Conservation (phyloP, 2,329 filamentous ascomycete species). For the Aspergillus hortae region DNA sequence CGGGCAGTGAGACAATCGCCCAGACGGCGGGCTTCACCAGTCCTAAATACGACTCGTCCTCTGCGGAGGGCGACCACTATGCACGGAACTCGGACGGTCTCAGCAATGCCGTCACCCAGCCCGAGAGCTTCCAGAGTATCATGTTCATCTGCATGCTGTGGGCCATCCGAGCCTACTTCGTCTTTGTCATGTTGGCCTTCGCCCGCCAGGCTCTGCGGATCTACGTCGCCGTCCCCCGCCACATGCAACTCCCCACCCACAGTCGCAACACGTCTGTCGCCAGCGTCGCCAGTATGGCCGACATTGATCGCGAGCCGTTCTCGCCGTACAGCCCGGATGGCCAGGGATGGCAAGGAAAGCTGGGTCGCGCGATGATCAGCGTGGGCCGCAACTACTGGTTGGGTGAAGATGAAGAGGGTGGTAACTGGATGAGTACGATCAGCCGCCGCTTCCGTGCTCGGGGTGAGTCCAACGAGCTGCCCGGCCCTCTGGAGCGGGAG, state of each 20-base stretch:
- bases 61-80: slow-evolving; percentile 48
- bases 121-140: slow-evolving; percentile 71
- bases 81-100: slow-evolving; percentile 43
- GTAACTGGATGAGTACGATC: slow-evolving; percentile 65
- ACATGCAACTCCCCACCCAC: slow-evolving; percentile 38
- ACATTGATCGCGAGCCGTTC: slow-evolving; percentile 64
- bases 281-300: slow-evolving; percentile 45
- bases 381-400: slow-evolving; percentile 79
- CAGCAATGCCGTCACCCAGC: slow-evolving; percentile 62
- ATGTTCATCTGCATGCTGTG: slow-evolving; percentile 71
- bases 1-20: slow-evolving; percentile 56
- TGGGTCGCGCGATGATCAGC: slow-evolving; percentile 75
- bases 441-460: slow-evolving; percentile 58
- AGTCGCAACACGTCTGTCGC: slow-evolving; percentile 44
- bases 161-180: slow-evolving; percentile 75
- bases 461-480: slow-evolving; percentile 39
- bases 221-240: slow-evolving; percentile 44
- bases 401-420: slow-evolving; percentile 55
- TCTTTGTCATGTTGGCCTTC: slow-evolving; percentile 77
- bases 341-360: slow-evolving; percentile 71
- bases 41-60: slow-evolving; percentile 58
- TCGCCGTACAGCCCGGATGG: slow-evolving; percentile 66
- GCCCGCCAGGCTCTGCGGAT: slow-evolving; percentile 71
- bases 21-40: slow-evolving; percentile 63
- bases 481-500: slow-evolving; percentile 52